Evolutionary conservation across 257 asterid genomes (phyloP).

Genomic region (Marsdenia floribunda): DNA sequence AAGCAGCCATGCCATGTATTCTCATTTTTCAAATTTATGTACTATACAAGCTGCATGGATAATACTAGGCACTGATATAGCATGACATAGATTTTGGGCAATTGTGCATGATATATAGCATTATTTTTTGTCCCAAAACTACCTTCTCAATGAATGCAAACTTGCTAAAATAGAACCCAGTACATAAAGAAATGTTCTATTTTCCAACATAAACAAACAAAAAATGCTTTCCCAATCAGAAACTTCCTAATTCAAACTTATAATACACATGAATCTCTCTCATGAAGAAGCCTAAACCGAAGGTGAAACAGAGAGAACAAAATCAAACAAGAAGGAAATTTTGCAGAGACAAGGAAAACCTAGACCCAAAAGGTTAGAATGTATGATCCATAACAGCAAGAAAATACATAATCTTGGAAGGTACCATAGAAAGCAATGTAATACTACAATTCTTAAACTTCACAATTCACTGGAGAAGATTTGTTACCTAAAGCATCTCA

Average conservation of each 20-base stretch:
- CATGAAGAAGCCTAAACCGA: not conserved
- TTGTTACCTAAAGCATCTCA: conserved; percentile 53
- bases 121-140: not conserved
- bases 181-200: not conserved
- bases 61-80: too few relatives aligned
- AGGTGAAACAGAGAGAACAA: not conserved
- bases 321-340: not conserved
- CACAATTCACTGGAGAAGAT: not conserved
- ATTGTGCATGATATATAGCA: not conserved
- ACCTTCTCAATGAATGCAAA: not conserved
- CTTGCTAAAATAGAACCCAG: not conserved
- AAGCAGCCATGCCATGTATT: not conserved
- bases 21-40: not conserved
- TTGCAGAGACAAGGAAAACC: not conserved
- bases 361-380: not conserved
- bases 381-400: not conserved
- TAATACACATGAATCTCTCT: not conserved
- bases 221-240: too few relatives aligned
- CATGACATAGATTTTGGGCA: not conserved
- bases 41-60: not conserved
- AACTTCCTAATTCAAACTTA: not conserved
- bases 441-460: not conserved
- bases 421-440: not conserved
- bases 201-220: too few relatives aligned
- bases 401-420: not conserved